These are phyloP conservation scores for Cyberlindnera nakhonratchasimensis DNA, from an alignment of 805 yeast genomes.

Conservation along the genomic window DNA sequence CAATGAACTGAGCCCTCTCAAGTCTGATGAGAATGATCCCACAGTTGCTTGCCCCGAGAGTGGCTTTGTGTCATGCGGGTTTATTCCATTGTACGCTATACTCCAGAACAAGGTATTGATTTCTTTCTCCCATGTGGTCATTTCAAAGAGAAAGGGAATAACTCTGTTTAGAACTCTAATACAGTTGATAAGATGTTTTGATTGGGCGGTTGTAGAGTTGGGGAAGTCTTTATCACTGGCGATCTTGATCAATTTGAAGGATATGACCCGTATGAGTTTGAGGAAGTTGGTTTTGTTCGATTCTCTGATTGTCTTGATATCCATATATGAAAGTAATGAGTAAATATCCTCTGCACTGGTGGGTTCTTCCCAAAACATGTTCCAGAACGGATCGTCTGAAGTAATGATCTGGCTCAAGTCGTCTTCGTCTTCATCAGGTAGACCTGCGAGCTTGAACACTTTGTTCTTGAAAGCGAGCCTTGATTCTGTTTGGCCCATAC, in stretches of 20 bases:
- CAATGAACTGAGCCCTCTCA: constrained; percentile 17
- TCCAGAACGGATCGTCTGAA: constrained; percentile 40
- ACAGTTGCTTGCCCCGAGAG: constrained; percentile 20
- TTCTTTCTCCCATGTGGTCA: constrained; percentile 28
- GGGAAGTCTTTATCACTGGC: constrained; percentile 27
- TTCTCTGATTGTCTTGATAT: constrained; percentile 57
- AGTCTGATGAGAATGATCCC: constrained; percentile 30
- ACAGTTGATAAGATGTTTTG: constrained; percentile 51
- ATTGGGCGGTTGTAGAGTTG: constrained; percentile 19
- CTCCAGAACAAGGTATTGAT: constrained; percentile 45
- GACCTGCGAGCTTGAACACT: constrained; percentile 53
- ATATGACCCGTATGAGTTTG: constrained; percentile 42
- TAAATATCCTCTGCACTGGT: constrained; percentile 53
- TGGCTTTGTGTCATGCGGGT: constrained; percentile 1
- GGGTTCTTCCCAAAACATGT: constrained; percentile 46
- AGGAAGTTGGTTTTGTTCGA: constrained; percentile 56
- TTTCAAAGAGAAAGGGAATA: constrained; percentile 67
- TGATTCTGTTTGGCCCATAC: constrained; percentile 79
- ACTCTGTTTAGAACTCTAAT: constrained; percentile 60
- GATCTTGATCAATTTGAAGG: constrained; percentile 30
- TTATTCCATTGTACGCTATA: constrained; percentile 13
- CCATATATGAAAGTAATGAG: constrained; percentile 51
- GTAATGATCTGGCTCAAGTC: constrained; percentile 26
- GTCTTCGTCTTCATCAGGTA: constrained; percentile 19
- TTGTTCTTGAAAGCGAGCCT: constrained; percentile 57